These are phyloP conservation scores for Microdochium paspali DNA, from an alignment of 2,329 filamentous ascomycete genomes.

Conservation along the genomic window DNA sequence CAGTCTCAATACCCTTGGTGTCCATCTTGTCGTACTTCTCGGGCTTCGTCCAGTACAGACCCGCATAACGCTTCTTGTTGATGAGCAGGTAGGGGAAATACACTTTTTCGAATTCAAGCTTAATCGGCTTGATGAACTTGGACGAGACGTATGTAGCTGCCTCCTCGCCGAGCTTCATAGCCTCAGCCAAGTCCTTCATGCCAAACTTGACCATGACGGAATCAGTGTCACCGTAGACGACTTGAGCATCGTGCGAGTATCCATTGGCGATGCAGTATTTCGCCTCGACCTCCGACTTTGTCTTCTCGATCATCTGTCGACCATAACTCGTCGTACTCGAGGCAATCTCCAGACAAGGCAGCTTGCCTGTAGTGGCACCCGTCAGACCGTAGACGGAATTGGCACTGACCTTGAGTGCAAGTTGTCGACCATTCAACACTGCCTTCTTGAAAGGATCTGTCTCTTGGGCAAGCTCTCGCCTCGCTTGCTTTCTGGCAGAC, in stretches of 20 bases:
- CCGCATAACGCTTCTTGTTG: conserved; percentile 99
- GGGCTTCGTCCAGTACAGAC: conserved; percentile 92
- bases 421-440: conserved; percentile 90
- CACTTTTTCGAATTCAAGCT: conserved; percentile 98
- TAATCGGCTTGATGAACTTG: conserved; percentile 95
- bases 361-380: conserved; percentile 88
- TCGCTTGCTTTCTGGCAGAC: conserved; percentile 86
- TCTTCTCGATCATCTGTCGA: conserved; percentile 97
- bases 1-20: conserved; percentile 97
- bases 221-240: conserved; percentile 98
- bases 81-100: conserved; percentile 97
- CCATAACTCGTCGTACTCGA: conserved; percentile 96
- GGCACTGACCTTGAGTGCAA: conserved; percentile 91
- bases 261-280: conserved; percentile 90
- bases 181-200: conserved; percentile 72
- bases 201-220: conserved; percentile 99
- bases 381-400: conserved; percentile 98
- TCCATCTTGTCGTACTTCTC: conserved; percentile 99
- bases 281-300: conserved; percentile 87
- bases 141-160: conserved; percentile 79
- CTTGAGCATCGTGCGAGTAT: conserved; percentile 87
- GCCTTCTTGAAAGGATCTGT: conserved; percentile 97
- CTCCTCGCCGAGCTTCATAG: conserved; percentile 94
- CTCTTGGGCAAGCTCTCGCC: conserved; percentile 78
- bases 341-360: conserved; percentile 89